These are phyloP conservation scores for Patellifolia procumbens DNA, from an alignment of 179 eudicot species.

Conservation along the genomic window DNA sequence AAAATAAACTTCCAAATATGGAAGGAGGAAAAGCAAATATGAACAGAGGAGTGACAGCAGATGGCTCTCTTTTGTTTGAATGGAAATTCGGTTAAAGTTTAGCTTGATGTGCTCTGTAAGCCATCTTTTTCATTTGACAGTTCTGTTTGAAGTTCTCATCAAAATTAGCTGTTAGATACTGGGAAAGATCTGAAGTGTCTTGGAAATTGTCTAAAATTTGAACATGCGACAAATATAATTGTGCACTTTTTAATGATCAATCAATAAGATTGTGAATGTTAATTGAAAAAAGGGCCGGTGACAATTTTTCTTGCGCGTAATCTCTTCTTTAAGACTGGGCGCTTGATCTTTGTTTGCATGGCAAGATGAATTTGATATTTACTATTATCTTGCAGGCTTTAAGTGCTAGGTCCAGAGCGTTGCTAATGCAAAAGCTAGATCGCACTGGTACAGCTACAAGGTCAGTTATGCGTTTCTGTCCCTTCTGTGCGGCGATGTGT, in stretches of 20 bases:
- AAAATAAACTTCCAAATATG: no score
- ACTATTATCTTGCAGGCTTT: slow-evolving; percentile 38
- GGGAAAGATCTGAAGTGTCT: neutral
- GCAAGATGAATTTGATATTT: slow-evolving; percentile 6
- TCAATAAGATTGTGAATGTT: neutral
- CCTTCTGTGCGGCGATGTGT: no score
- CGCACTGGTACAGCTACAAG: slow-evolving; percentile 51
- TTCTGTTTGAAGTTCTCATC: neutral
- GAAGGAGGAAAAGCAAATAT: no score
- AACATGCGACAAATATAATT: neutral
- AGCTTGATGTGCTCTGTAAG: neutral
- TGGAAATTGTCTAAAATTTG: neutral
- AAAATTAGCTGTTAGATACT: neutral
- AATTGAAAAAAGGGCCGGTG: neutral
- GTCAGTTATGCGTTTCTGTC: slow-evolving; percentile 22
- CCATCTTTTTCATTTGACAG: neutral
- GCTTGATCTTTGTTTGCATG: neutral
- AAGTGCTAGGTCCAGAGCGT: slow-evolving; percentile 52
- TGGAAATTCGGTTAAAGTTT: neutral
- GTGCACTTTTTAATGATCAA: neutral
- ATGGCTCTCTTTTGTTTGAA: neutral
- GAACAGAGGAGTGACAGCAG: no score
- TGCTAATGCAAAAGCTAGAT: slow-evolving; percentile 53
- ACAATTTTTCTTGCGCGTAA: neutral
- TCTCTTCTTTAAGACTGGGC: neutral